These are phyloP conservation scores for Trypanosoma cruzi DNA, from an alignment of 208 protist genomes.

Conservation along the genomic window DNA sequence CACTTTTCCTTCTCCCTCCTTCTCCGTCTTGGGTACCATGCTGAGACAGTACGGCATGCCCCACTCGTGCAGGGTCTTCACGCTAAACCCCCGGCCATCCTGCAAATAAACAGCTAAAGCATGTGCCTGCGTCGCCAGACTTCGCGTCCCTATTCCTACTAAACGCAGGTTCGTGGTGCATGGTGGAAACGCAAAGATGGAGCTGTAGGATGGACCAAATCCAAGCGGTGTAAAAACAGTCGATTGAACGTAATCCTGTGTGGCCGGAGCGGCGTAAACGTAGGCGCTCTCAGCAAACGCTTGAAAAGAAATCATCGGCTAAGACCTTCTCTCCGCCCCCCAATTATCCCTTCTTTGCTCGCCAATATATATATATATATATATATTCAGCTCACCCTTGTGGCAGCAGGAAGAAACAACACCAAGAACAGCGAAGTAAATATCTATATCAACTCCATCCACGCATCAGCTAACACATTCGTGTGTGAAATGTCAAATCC, in stretches of 20 bases:
- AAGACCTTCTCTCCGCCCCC: not conserved
- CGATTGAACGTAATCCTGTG: slow-evolving; percentile 17
- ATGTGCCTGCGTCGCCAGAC: not conserved
- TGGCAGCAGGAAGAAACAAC: slow-evolving; percentile 16
- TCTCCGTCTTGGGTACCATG: slow-evolving; percentile 10
- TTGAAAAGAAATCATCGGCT: slow-evolving; percentile 20
- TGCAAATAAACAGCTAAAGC: not conserved
- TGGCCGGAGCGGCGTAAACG: slow-evolving; percentile 11
- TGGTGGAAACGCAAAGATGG: slow-evolving; percentile 39
- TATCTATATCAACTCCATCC: too few species aligned
- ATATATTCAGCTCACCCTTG: too few species aligned
- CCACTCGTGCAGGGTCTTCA: not conserved
- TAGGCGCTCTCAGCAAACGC: slow-evolving; percentile 4
- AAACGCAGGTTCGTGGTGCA: slow-evolving; percentile 46
- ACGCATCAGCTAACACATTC: too few species aligned
- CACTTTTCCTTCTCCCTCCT: not conserved
- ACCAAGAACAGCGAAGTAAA: slow-evolving; percentile 5
- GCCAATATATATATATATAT: too few species aligned
- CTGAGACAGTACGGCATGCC: slow-evolving; percentile 30
- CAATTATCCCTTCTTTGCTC: not conserved
- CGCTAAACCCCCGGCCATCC: not conserved
- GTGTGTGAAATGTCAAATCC: too few species aligned
- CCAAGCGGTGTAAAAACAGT: slow-evolving; percentile 29
- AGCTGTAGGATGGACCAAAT: slow-evolving; percentile 16
- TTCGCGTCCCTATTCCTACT: slow-evolving; percentile 18